Conservation (phyloP, 2,329 filamentous ascomycete species). For the Xylaria hypoxylon region DNA sequence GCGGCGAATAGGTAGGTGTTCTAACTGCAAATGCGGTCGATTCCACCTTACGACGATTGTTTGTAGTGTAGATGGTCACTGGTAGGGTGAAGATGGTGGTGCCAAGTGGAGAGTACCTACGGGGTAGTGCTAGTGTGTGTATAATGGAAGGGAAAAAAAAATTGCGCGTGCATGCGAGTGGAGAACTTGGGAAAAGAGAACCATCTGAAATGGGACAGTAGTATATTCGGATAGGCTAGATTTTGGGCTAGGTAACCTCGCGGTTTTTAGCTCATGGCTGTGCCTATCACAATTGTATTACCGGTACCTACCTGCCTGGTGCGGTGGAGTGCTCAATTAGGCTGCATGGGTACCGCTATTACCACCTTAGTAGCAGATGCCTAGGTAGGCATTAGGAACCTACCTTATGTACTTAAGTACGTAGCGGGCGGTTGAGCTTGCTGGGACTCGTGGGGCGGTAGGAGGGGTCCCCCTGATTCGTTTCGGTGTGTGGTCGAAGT, state of each 20-base stretch:
- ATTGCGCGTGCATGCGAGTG: slow-evolving; percentile 2
- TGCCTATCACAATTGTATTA: slow-evolving; percentile 29
- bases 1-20: slow-evolving; percentile 17
- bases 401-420: no score
- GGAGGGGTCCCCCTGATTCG: slow-evolving; percentile 43
- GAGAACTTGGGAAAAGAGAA: slow-evolving; percentile 9
- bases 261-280: slow-evolving; percentile 20
- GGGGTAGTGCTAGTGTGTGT: no score
- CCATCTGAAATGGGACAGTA: slow-evolving; percentile 3
- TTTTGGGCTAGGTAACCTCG: slow-evolving; percentile 7
- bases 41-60: slow-evolving; percentile 17
- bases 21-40: slow-evolving; percentile 14
- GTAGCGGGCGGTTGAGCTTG: background rate
- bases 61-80: background rate
- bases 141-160: no score
- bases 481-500: slow-evolving; percentile 40
- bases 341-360: background rate
- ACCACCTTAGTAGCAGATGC: no score
- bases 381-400: no score
- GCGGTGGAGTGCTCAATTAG: slow-evolving; percentile 13
- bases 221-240: background rate
- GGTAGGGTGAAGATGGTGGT: slow-evolving; percentile 15
- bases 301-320: slow-evolving; percentile 1
- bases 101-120: slow-evolving; percentile 29
- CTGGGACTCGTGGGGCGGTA: background rate